Evolutionary conservation across 805 yeast genomes (phyloP), one percentile per base, ranked within the genome.

Genomic region (Kluyveromyces aestuarii): DNA sequence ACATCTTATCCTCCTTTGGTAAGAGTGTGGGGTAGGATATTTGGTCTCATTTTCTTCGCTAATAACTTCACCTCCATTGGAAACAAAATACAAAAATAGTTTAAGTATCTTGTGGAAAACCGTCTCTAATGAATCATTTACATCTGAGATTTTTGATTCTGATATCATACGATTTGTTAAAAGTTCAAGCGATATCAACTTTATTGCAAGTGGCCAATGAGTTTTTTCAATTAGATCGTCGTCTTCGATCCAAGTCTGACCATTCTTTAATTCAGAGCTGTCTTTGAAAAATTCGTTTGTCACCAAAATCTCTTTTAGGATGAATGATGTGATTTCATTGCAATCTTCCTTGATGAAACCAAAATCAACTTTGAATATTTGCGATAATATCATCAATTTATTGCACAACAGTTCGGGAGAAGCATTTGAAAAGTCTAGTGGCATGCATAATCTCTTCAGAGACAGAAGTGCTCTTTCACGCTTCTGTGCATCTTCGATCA

Each of bases 31-130:
- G 0, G 95, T 84, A 14, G 84, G 81, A 55, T 65, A 72, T 16
- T 67, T 64, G 9, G 64, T 68, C 5, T 72, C 56, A 47, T 72
- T 71, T 21, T 61, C 51, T 50, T 64, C 61, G 47, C 75, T 53
- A 2, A 82, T 77, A 33, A 88, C 74, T 57, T 89, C 96, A 27
- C 96, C 96, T 41, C 85, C 84, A 60, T 82, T 82, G 1, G 81
- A 78, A 44, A 88, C 77, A 35, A 86, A 69, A 1, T 88, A 78
- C 35, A 78, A 71, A 30, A 88, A 70, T 27, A 88, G 66, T 56
- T 83, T 85, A 52, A 87, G 64, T 0, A 85, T 80, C 14, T 88
- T 87, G 48, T 74, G 77, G 0, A 84, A 79, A 40, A 75, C 66
- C 13, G 72, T 70, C 2, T 74, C 64, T 2, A 74, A 61, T 10